Conservation (phyloP, 768 basidiomycete species). For the Sutorius australiensis region DNA sequence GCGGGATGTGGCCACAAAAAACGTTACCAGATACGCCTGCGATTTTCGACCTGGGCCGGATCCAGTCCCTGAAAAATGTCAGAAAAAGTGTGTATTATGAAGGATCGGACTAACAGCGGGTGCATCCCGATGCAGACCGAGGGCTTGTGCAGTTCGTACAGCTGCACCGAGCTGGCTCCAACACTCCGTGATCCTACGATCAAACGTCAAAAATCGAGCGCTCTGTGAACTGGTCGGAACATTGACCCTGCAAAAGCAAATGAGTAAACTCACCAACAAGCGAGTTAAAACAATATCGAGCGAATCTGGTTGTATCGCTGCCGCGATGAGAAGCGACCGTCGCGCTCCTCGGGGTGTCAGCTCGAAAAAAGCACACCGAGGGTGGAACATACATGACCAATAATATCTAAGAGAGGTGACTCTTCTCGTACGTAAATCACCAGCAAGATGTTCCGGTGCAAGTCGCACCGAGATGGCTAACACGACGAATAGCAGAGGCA, state of each 20-base stretch:
- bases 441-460: slow-evolving; percentile 80
- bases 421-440: slow-evolving; percentile 70
- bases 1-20: not conserved
- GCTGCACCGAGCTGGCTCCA: slow-evolving; percentile 96
- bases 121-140: slow-evolving; percentile 89
- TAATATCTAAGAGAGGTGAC: slow-evolving; percentile 87
- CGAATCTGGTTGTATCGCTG: slow-evolving; percentile 90
- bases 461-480: slow-evolving; percentile 83
- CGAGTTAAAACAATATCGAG: slow-evolving; percentile 89
- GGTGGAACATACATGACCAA: slow-evolving; percentile 77
- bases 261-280: slow-evolving; percentile 51
- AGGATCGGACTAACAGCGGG: slow-evolving; percentile 56
- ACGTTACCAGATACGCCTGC: slow-evolving; percentile 79
- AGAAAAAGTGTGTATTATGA: slow-evolving; percentile 1
- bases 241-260: not conserved
- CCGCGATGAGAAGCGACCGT: slow-evolving; percentile 83
- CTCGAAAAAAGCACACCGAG: slow-evolving; percentile 3
- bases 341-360: slow-evolving; percentile 53
- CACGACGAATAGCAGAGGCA: slow-evolving; percentile 91
- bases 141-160: slow-evolving; percentile 87
- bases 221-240: slow-evolving; percentile 39
- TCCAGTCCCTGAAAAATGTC: slow-evolving; percentile 55
- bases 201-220: slow-evolving; percentile 67
- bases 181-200: slow-evolving; percentile 88
- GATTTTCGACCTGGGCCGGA: slow-evolving; percentile 76